These are phyloP conservation scores for Lathyrus sativus DNA, from an alignment of 306 rosid species.

Conservation along the genomic window DNA sequence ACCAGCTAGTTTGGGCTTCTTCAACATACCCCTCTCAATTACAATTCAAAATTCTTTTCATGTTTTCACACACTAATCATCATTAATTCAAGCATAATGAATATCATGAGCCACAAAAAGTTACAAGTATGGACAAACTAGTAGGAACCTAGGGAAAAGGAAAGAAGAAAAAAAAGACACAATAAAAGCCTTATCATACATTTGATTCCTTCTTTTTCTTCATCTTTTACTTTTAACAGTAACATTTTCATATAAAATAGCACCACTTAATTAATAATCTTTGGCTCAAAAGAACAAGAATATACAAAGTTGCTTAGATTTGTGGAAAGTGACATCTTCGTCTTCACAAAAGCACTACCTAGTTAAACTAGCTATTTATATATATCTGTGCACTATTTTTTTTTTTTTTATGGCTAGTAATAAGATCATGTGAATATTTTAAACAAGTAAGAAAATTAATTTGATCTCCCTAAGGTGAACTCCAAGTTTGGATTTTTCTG, in stretches of 20 bases:
- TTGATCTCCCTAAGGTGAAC: conserved; percentile 67
- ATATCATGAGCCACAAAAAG: not conserved
- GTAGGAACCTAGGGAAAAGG: conserved; percentile 41
- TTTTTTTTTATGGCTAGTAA: conserved; percentile 7
- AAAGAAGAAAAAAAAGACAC: not conserved
- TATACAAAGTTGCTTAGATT: conserved; percentile 55
- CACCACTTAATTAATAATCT: conserved; percentile 44
- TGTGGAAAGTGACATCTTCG: conserved; percentile 48
- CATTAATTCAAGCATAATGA: not conserved
- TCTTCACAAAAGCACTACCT: conserved; percentile 47
- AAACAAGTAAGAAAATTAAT: conserved; percentile 19
- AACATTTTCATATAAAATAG: conserved; percentile 40
- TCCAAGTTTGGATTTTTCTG: conserved; percentile 67
- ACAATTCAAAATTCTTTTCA: too few species aligned
- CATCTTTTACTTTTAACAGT: conserved; percentile 55
- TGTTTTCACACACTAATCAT: not conserved
- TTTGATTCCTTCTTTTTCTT: conserved; percentile 58
- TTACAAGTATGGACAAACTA: conserved; percentile 34
- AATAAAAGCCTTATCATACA: conserved; percentile 47
- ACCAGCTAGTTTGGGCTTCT: too few species aligned
- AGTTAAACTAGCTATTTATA: conserved; percentile 28
- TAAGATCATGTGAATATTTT: conserved; percentile 33
- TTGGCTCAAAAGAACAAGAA: conserved; percentile 48
- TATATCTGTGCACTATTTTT: conserved; percentile 37
- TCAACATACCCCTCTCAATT: too few species aligned